These are phyloP conservation scores for Aspergillus caelatus DNA, from an alignment of 2,329 filamentous ascomycete genomes.

Conservation along the genomic window DNA sequence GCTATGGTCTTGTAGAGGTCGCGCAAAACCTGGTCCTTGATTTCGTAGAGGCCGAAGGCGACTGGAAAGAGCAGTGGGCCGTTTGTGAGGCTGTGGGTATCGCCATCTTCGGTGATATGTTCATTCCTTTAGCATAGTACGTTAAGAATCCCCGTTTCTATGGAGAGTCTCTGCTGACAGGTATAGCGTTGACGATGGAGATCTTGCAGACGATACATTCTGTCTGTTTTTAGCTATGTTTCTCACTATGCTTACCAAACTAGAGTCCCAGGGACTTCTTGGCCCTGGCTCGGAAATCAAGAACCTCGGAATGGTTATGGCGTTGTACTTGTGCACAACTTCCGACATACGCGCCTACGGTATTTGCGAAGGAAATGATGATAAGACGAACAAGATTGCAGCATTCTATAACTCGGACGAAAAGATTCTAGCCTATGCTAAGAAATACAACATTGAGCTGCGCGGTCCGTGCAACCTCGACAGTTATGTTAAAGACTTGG, in stretches of 20 bases:
- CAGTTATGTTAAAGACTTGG: slow-evolving; percentile 23
- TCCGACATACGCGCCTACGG: neutral
- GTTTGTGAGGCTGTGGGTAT: slow-evolving; percentile 44
- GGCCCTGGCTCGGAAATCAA: slow-evolving; percentile 38
- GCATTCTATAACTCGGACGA: neutral
- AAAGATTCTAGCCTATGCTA: slow-evolving; percentile 21
- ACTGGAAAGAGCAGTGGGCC: slow-evolving; percentile 45
- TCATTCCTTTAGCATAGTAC: slow-evolving; percentile 26
- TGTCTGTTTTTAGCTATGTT: slow-evolving; percentile 29
- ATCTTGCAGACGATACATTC: neutral
- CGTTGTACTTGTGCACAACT: slow-evolving; percentile 30
- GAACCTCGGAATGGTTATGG: slow-evolving; percentile 45
- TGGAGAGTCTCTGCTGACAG: neutral
- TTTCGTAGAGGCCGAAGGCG: slow-evolving; percentile 38
- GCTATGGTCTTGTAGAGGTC: slow-evolving; percentile 47
- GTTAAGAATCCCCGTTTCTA: neutral
- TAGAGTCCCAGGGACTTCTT: slow-evolving; percentile 39
- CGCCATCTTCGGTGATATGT: slow-evolving; percentile 27
- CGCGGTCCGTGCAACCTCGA: slow-evolving; percentile 24
- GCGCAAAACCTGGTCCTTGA: slow-evolving; percentile 49
- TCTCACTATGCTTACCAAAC: slow-evolving; percentile 43
- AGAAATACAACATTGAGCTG: slow-evolving; percentile 20
- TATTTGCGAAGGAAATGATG: neutral
- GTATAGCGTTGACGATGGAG: slow-evolving; percentile 17
- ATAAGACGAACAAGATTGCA: neutral